phyloP scores from a whole-genome alignment of 2,329 filamentous ascomycete species.

The Xylaria sp. region DNA sequence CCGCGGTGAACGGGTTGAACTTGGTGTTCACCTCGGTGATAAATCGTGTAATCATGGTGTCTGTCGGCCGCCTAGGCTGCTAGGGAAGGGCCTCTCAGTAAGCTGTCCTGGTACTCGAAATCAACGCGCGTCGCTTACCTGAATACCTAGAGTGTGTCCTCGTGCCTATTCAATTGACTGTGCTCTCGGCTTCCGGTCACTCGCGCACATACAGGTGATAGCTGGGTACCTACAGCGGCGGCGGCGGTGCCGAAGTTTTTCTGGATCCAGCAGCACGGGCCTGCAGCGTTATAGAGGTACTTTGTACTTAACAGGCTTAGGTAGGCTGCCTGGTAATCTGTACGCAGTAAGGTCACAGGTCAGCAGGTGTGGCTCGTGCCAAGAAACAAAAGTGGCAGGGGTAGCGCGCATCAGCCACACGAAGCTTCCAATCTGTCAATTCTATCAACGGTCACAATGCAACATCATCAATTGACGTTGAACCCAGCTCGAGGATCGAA shows the following conservation, averaged over 20 bases:
- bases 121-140: conserved; percentile 1
- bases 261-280: conserved; percentile 9
- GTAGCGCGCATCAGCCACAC: too few relatives aligned
- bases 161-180: conserved; percentile 7
- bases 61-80: conserved; percentile 31
- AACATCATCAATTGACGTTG: neutral
- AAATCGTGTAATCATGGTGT: conserved; percentile 78
- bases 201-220: neutral
- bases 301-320: too few relatives aligned
- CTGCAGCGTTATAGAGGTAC: too few relatives aligned
- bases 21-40: conserved; percentile 83
- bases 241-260: conserved; percentile 21
- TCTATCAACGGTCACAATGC: neutral
- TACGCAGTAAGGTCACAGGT: too few relatives aligned
- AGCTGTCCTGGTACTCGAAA: neutral
- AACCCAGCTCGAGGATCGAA: neutral
- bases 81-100: neutral
- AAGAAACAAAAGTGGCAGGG: neutral
- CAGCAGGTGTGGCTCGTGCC: neutral
- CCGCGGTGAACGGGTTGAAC: conserved; percentile 89
- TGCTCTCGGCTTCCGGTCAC: neutral
- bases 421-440: neutral
- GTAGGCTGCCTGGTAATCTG: too few relatives aligned
- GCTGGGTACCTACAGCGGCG: too few relatives aligned
- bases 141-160: too few relatives aligned